Conservation (phyloP, 257 asterid genomes). For the Thymus mandschuricus region DNA sequence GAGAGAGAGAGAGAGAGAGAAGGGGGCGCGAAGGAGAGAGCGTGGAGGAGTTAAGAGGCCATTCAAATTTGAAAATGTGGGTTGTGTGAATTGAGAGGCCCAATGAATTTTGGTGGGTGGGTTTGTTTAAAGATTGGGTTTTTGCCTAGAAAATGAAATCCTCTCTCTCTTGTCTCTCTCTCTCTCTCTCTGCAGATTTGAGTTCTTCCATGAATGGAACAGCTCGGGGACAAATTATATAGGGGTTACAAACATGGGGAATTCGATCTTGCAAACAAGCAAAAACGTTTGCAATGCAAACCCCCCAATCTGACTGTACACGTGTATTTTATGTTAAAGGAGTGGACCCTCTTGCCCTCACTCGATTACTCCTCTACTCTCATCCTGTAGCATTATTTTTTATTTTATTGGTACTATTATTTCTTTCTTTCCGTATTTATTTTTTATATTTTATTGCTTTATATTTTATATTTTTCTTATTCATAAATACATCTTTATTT, state of each 20-base stretch:
- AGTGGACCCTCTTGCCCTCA: too few species aligned
- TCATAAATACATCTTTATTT: too few species aligned
- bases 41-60: conserved; percentile 45
- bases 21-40: conserved; percentile 46
- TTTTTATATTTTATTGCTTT: too few species aligned
- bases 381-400: too few species aligned
- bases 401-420: too few species aligned
- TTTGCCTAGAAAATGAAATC: not conserved
- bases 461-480: too few species aligned
- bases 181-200: conserved; percentile 23
- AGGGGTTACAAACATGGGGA: conserved; percentile 14
- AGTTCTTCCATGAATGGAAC: conserved; percentile 45
- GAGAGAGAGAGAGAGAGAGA: conserved; percentile 46
- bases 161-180: conserved; percentile 11
- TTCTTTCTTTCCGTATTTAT: too few species aligned
- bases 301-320: too few species aligned
- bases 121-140: conserved; percentile 25
- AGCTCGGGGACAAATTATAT: conserved; percentile 59
- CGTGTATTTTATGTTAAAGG: too few species aligned
- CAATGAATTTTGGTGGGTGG: conserved; percentile 44
- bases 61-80: conserved; percentile 69
- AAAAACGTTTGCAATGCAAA: too few species aligned
- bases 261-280: too few species aligned
- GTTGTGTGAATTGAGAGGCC: conserved; percentile 46
- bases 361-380: too few species aligned